Conservation (phyloP, 495 filamentous ascomycete genomes). For the Choiromyces venosus region DNA sequence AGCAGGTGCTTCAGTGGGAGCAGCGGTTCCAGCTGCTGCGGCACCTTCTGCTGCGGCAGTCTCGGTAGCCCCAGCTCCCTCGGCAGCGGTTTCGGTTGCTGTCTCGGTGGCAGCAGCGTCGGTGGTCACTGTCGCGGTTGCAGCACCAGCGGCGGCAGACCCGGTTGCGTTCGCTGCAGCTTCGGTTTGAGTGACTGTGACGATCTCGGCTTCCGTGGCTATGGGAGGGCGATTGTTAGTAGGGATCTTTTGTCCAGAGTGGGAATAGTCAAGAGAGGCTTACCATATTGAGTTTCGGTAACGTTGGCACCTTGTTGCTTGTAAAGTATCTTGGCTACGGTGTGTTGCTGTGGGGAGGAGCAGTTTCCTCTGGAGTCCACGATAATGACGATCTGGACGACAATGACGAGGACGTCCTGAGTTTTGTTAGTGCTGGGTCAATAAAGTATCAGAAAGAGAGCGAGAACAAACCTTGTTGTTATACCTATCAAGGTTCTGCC, state of each 20-base stretch:
- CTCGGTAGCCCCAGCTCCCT: neutral
- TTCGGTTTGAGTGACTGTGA: slow-evolving; percentile 16
- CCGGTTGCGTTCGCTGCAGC: slow-evolving; percentile 4
- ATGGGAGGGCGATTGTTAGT: neutral
- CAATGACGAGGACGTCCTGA: slow-evolving; percentile 26
- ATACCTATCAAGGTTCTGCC: slow-evolving; percentile 11
- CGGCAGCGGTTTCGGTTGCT: neutral
- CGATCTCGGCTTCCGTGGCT: slow-evolving; percentile 11
- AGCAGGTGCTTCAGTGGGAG: slow-evolving; percentile 26
- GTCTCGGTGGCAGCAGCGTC: slow-evolving; percentile 2
- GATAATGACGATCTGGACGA: slow-evolving; percentile 18
- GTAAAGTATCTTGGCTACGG: slow-evolving; percentile 20
- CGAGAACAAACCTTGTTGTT: slow-evolving; percentile 20
- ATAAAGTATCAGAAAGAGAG: neutral
- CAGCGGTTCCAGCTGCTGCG: neutral
- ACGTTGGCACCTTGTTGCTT: slow-evolving; percentile 3
- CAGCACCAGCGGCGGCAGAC: slow-evolving; percentile 1
- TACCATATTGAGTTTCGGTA: slow-evolving; percentile 27
- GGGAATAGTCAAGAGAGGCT: neutral
- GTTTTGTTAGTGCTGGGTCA: slow-evolving; percentile 2
- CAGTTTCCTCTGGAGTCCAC: slow-evolving; percentile 5
- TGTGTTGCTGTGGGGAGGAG: slow-evolving; percentile 18
- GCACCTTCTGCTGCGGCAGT: neutral
- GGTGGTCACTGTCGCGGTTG: neutral
- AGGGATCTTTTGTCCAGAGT: neutral